phyloP scores from a whole-genome alignment of 1,284 basidiomycete species.

The Filobasidium uniguttulatum region DNA sequence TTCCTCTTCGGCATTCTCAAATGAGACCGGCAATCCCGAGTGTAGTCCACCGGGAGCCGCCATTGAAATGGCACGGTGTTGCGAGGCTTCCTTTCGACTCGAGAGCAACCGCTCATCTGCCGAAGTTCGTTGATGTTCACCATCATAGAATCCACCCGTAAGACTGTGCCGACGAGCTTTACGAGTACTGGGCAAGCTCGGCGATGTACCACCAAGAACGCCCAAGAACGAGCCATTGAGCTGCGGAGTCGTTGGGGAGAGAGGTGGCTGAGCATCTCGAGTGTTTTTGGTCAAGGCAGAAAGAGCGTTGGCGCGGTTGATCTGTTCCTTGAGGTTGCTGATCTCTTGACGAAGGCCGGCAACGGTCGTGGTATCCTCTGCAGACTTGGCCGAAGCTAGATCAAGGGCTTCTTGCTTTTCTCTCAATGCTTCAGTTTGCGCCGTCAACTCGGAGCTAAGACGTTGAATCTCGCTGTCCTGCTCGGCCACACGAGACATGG shows the following conservation, averaged over 20 bases:
- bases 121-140: slow-evolving; percentile 50
- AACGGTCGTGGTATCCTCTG: slow-evolving; percentile 74
- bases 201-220: slow-evolving; percentile 26
- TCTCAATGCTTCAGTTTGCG: slow-evolving; percentile 51
- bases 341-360: slow-evolving; percentile 83
- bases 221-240: slow-evolving; percentile 18
- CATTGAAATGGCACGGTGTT: slow-evolving; percentile 79
- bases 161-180: slow-evolving; percentile 60
- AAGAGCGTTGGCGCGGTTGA: slow-evolving; percentile 83
- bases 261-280: slow-evolving; percentile 45
- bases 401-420: slow-evolving; percentile 48
- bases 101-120: slow-evolving; percentile 62
- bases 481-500: slow-evolving; percentile 52
- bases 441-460: slow-evolving; percentile 60
- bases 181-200: slow-evolving; percentile 26
- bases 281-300: slow-evolving; percentile 55
- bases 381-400: slow-evolving; percentile 43
- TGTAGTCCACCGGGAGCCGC: slow-evolving; percentile 56
- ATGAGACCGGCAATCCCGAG: slow-evolving; percentile 59
- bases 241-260: slow-evolving; percentile 52
- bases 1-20: slow-evolving; percentile 84
- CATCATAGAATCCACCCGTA: slow-evolving; percentile 59
- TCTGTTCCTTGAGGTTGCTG: slow-evolving; percentile 78
- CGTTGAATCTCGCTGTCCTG: slow-evolving; percentile 73
- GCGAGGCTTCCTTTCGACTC: slow-evolving; percentile 55